A percentile compares a stretch with the other conserved stretches of the same genome.
Conservation (phyloP, 352 stramenopile genomes). For the Phytophthora pseudosyringae region DNA sequence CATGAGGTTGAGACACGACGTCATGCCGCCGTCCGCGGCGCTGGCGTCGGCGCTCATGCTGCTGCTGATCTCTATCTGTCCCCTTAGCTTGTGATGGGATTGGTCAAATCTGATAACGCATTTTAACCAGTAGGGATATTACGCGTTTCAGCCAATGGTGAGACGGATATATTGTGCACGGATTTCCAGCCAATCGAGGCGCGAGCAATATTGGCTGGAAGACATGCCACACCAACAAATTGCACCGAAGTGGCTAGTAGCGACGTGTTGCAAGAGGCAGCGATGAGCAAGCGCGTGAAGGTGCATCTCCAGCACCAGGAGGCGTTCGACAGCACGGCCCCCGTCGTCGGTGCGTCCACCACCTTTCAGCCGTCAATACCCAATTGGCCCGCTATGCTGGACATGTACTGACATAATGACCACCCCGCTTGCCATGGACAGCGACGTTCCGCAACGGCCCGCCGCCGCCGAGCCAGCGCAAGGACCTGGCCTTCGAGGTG, state of each 20-base stretch:
- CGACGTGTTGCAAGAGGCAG: not conserved
- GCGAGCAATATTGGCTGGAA: conserved; percentile 30
- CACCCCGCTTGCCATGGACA: conserved; percentile 18
- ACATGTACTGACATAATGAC: not conserved
- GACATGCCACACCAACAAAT: conserved; percentile 37
- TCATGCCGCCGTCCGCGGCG: conserved; percentile 58
- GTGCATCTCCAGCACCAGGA: conserved; percentile 70
- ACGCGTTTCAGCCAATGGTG: not conserved
- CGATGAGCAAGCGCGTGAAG: conserved; percentile 67
- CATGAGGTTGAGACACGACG: conserved; percentile 89
- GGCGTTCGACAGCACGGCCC: conserved; percentile 60
- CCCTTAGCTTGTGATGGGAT: conserved; percentile 7
- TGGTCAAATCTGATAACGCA: conserved; percentile 25
- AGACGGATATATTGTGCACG: not conserved
- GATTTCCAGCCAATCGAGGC: not conserved
- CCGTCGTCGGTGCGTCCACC: conserved; percentile 57
- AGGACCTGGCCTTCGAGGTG: conserved; percentile 77
- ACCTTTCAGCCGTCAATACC: too few species aligned
- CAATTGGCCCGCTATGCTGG: too few species aligned
- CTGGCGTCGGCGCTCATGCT: conserved; percentile 24
- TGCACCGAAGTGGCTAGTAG: not conserved
- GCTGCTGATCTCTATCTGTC: conserved; percentile 7
- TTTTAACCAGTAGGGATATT: conserved; percentile 15
- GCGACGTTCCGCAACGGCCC: conserved; percentile 86
- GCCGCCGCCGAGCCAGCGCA: conserved; percentile 56